Evolutionary conservation across 2,329 filamentous ascomycete genomes (phyloP).

Genomic region (Penicillium janthinellum): DNA sequence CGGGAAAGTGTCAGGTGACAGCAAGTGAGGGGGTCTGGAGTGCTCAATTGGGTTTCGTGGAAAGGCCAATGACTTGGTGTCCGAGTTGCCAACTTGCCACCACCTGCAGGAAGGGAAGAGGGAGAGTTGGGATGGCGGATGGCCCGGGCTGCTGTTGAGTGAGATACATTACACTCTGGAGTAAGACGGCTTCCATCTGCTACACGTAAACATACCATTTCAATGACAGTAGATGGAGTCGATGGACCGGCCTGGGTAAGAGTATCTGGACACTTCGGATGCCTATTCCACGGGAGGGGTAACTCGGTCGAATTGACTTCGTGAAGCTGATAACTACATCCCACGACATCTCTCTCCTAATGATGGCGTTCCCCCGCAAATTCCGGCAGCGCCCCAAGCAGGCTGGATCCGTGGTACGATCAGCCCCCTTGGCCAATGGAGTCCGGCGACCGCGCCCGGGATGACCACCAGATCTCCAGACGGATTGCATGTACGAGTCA

Average conservation of each 20-base stretch:
- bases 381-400: neutral
- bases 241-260: too few relatives aligned
- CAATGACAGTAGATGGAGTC: too few relatives aligned
- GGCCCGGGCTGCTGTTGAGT: neutral
- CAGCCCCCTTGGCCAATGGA: neutral
- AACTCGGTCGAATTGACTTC: neutral
- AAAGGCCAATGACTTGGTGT: neutral
- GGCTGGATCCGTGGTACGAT: conserved; percentile 6
- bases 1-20: neutral
- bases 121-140: neutral
- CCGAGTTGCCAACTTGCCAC: neutral
- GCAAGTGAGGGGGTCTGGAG: neutral
- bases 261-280: neutral
- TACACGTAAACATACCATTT: too few relatives aligned
- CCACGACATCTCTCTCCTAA: neutral
- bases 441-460: conserved; percentile 3
- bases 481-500: conserved; percentile 20
- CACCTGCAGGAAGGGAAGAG: neutral
- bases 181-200: neutral
- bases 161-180: neutral
- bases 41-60: neutral
- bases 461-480: conserved; percentile 17
- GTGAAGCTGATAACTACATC: neutral
- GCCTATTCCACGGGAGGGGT: neutral
- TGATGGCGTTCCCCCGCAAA: neutral